Base-by-base conservation (phyloP, 1,284 basidiomycete species). In the Amylostereum areolatum region DNA sequence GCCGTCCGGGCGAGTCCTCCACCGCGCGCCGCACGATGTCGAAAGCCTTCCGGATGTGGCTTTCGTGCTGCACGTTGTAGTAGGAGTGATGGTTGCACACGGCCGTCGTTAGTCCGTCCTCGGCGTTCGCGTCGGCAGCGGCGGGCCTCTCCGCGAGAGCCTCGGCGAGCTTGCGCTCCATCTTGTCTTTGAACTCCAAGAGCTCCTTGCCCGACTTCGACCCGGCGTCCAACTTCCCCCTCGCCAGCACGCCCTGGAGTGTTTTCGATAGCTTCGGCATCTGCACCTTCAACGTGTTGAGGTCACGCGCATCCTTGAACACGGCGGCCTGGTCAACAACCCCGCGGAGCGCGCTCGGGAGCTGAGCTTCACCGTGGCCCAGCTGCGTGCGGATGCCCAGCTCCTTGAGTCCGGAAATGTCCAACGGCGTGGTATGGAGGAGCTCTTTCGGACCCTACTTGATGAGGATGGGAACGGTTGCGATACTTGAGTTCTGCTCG, bases 381-480 rank as follows among this genome's bases (percentile, higher is more conserved):
- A 27, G 10, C 12, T 29, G 30, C 36, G 28, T 9, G 10, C 24
- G 37, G 3, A 11, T 12, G 7, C 35, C 43, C 6, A 68, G 57
- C 43, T 52, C 55, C 11, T 57, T 43, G 25, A 55, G 59, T 7
- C 47, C 45, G 3, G 69, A 67, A 34, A 71, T 68, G 51, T 82
- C 81, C 4, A 75, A 54, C 0, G 75, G 68, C 0, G 75, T 78
- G 36, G 68, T 61, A 47, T 66, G 65, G 4, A 80, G 58, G 0
- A 62, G 66, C 27, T 73, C 68, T 0, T 62, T 51, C 24, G 72
- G 66, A 0, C 65, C 63, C 2, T 63, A 64, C 2, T 65, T 61
- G 29, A 77, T 53, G 28, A 81, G 59, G 11, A 68, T 45, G 25
- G 66, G 55, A 1, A 65, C 62, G 12, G 76, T 73, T 29, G 66